Evolutionary conservation across 139 green algal species (phyloP).

Genomic region (Chlorella vulgaris): DNA sequence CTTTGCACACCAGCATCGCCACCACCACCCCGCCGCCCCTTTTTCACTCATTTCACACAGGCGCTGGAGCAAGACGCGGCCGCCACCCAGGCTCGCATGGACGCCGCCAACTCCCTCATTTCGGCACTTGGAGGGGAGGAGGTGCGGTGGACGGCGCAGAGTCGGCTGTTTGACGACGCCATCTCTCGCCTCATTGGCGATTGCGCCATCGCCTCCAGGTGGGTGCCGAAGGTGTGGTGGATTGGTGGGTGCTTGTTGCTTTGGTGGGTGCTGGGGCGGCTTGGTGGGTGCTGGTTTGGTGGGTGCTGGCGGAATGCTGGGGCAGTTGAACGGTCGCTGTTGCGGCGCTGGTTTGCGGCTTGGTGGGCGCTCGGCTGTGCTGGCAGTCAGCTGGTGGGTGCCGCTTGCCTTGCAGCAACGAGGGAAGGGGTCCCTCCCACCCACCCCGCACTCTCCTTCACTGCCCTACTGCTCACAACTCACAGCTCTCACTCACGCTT

Average conservation of each 20-base stretch:
- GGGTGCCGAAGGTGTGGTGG: not conserved
- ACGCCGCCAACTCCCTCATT: constrained; percentile 89
- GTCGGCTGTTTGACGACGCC: constrained; percentile 82
- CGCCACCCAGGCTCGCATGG: constrained; percentile 88
- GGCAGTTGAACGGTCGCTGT: too few relatives aligned
- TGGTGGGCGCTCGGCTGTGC: too few relatives aligned
- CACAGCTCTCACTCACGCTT: too few relatives aligned
- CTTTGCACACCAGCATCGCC: too few relatives aligned
- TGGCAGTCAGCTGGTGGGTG: too few relatives aligned
- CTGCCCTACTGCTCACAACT: too few relatives aligned
- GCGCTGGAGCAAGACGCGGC: constrained; percentile 89
- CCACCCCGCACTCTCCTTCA: too few relatives aligned
- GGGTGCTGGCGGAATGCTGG: too few relatives aligned
- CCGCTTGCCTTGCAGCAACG: too few relatives aligned
- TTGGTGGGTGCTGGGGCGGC: not conserved
- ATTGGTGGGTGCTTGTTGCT: not conserved
- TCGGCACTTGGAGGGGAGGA: constrained; percentile 92
- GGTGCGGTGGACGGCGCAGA: constrained; percentile 87
- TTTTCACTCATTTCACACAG: constrained; percentile 7
- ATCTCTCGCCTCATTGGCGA: constrained; percentile 85
- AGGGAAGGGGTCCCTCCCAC: too few relatives aligned
- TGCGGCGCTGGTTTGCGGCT: too few relatives aligned
- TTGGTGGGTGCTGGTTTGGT: too few relatives aligned
- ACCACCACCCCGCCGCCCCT: not conserved
- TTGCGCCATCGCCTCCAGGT: constrained; percentile 49